phyloP scores from a whole-genome alignment of 202 grass and related monocot genomes.

The Panicum virgatum region DNA sequence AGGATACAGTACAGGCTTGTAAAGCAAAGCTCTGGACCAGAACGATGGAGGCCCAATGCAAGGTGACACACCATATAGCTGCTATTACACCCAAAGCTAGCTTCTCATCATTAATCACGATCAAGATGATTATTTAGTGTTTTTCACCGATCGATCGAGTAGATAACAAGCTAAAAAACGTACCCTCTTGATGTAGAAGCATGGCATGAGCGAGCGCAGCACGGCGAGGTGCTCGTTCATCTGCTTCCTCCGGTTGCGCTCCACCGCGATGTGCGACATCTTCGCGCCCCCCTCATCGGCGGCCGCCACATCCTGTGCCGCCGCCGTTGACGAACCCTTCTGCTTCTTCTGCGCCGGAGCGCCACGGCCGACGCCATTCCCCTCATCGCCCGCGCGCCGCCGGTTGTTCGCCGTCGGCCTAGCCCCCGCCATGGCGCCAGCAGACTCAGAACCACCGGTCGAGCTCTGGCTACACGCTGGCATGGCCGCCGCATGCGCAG shows the following conservation, averaged over 20 bases:
- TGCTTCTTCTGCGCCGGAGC: conserved; percentile 45
- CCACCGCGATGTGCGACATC: conserved; percentile 71
- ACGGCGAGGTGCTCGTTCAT: conserved; percentile 71
- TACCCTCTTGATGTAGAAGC: conserved; percentile 81
- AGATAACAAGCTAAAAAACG: not conserved
- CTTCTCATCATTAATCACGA: not conserved
- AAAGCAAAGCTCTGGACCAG: not conserved
- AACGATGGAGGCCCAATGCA: not conserved
- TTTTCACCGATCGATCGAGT: not conserved
- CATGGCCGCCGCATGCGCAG: not conserved
- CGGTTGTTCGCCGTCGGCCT: not conserved
- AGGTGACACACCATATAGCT: not conserved
- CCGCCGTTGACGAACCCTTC: conserved; percentile 28
- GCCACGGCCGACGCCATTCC: not conserved
- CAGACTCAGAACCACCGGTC: not conserved
- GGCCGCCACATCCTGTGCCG: not conserved
- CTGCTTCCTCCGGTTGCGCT: conserved; percentile 86
- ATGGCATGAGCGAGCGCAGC: conserved; percentile 75
- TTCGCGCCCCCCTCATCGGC: conserved; percentile 6
- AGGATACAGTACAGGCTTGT: not conserved
- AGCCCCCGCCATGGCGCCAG: not conserved
- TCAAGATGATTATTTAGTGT: not conserved
- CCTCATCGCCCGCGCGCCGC: conserved; percentile 22
- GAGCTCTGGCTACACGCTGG: conserved; percentile 12
- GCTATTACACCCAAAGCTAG: not conserved